These are phyloP conservation scores for Lentinula guzmanii DNA, from an alignment of 768 basidiomycete species.

Conservation along the genomic window DNA sequence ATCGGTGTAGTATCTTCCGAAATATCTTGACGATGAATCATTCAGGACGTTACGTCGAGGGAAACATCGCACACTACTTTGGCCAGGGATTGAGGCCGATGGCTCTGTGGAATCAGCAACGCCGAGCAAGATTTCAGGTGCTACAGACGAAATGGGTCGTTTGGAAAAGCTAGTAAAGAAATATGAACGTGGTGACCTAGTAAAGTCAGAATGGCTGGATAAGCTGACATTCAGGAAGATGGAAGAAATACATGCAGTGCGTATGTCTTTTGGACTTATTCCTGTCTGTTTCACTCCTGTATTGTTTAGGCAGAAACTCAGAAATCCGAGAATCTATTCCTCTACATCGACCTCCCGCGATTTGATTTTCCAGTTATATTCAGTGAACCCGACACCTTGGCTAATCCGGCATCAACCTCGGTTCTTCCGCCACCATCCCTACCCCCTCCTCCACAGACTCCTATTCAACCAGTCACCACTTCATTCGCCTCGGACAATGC, in stretches of 20 bases:
- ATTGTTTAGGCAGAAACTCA: constrained; percentile 70
- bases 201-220: constrained; percentile 95
- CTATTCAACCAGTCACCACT: constrained; percentile 32
- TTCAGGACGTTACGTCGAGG: constrained; percentile 82
- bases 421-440: constrained; percentile 26
- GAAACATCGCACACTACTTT: constrained; percentile 83
- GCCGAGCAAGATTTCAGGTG: constrained; percentile 71
- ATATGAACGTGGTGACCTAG: constrained; percentile 89
- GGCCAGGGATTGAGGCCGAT: constrained; percentile 83
- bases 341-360: constrained; percentile 92
- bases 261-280: constrained; percentile 14
- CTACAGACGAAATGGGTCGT: constrained; percentile 90
- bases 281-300: background rate
- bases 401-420: constrained; percentile 31
- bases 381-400: constrained; percentile 54
- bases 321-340: constrained; percentile 90
- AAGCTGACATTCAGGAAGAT: constrained; percentile 90
- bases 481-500: constrained; percentile 53
- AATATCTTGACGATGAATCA: background rate
- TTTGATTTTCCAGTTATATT: constrained; percentile 98
- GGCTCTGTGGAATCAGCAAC: constrained; percentile 77
- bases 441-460: constrained; percentile 27
- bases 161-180: constrained; percentile 96
- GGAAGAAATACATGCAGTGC: constrained; percentile 88
- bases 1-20: background rate